Evolutionary conservation across 176 grass and related monocot genomes (phyloP), one percentile per base, ranked within the genome.

Genomic region (Juncus effusus): DNA sequence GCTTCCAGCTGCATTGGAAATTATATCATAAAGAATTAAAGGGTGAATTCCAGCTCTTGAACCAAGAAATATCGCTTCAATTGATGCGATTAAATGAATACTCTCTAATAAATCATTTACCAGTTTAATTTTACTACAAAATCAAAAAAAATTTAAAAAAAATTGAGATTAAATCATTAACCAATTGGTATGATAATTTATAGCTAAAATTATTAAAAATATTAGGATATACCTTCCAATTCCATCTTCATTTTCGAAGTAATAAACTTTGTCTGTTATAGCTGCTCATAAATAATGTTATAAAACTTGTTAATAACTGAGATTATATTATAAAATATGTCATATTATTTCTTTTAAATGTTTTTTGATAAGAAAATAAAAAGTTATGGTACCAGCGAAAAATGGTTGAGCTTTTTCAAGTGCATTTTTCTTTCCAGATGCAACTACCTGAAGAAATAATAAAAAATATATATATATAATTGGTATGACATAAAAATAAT

Each of bases 51-150:
- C 92, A 81, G 87, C 82, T 81, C 92, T 77, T 74, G 87, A 78
- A 70, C 92, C 92, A 79, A 96, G 79, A 86, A 88, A 96, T 74
- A 90, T 88, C 73, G 92, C 92, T 91, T 96, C 92, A 62, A 83
- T 62, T 76, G 84, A 96, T 35, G 87, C 82, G 63, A 96, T 39
- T 78, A 91, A 79, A 87, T 96, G 92, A 81, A 96, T 88, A 42
- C 87, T 45, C 66, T 96, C 87, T 56, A 96, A 64, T 69, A 96
- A 77, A 86, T 83, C 76, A 72, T 96, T 96, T 49, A 96, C 87
- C 59, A 81, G 49, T 74, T 56, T 85, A 81, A 96, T 73, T 85
- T 91, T 91, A 67, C 87, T 96, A 80, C 56, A 53, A 67, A 57
- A 11, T 64, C 54, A 66, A 40, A 63, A 36, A 54, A 16, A 19